phyloP scores from a whole-genome alignment of 345 rosid genomes.

The Hibiscus syriacus region DNA sequence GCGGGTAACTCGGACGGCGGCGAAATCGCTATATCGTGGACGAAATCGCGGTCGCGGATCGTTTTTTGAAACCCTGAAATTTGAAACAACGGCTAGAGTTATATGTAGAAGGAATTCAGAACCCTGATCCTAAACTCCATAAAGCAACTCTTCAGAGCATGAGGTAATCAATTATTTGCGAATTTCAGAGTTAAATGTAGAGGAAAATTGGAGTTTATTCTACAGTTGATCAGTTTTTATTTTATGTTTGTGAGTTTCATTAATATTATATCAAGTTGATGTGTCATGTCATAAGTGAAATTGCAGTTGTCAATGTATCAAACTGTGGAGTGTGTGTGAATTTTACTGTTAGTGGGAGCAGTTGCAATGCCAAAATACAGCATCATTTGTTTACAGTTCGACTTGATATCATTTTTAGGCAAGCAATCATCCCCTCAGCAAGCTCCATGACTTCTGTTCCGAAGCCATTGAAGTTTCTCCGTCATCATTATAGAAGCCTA shows the following conservation, averaged over 20 bases:
- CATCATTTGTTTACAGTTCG: not conserved
- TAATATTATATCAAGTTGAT: not conserved
- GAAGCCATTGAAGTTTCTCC: slow-evolving; percentile 95
- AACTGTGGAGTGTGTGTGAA: not conserved
- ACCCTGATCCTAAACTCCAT: slow-evolving; percentile 78
- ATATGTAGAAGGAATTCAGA: slow-evolving; percentile 93
- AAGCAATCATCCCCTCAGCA: slow-evolving; percentile 80
- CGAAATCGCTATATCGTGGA: too few relatives aligned
- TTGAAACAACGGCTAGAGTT: slow-evolving; percentile 87
- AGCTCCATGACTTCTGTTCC: slow-evolving; percentile 99
- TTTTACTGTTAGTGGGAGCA: not conserved
- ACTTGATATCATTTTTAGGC: slow-evolving; percentile 32
- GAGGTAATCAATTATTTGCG: slow-evolving; percentile 41
- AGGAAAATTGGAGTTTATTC: too few relatives aligned
- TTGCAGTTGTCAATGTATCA: not conserved
- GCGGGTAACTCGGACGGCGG: too few relatives aligned
- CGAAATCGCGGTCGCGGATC: too few relatives aligned
- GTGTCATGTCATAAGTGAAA: not conserved
- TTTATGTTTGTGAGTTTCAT: not conserved
- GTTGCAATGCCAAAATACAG: not conserved
- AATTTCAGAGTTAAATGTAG: not conserved
- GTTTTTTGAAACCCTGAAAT: too few relatives aligned
- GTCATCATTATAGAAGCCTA: slow-evolving; percentile 87
- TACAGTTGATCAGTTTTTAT: too few relatives aligned
- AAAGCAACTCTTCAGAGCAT: slow-evolving; percentile 84